Percentiles rank a stretch among this genome's conserved stretches.
Evolutionary conservation across 163 green algal genomes (phyloP).

Genomic region (Coccomyxa subellipsoidea): DNA sequence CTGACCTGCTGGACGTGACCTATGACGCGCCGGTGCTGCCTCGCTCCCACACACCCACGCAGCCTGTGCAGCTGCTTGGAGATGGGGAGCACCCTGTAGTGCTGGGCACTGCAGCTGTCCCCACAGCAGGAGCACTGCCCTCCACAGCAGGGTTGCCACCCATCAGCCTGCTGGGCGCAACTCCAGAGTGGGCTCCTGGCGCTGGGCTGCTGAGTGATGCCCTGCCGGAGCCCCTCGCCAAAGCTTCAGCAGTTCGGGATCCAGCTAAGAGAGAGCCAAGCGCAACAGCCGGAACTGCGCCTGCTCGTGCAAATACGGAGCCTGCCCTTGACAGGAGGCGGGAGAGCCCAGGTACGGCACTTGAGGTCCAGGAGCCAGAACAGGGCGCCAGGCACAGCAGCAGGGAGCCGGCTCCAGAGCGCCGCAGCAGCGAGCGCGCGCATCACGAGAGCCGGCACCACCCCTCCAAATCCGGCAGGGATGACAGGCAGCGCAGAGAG

Average conservation of each 20-base stretch:
- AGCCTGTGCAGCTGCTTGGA: background rate
- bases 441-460: background rate
- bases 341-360: background rate
- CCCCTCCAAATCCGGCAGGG: background rate
- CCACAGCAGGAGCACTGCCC: background rate
- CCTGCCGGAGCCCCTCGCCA: no score
- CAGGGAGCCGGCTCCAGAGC: background rate
- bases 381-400: background rate
- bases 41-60: background rate
- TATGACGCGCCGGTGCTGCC: background rate
- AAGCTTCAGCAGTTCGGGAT: no score
- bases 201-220: no score
- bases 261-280: no score
- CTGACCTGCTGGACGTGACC: background rate
- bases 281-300: no score
- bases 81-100: background rate
- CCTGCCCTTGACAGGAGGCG: no score
- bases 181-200: background rate
- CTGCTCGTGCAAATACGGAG: no score
- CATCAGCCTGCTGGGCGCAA: background rate
- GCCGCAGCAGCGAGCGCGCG: background rate
- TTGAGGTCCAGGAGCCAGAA: background rate
- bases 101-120: no score
- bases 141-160: background rate
- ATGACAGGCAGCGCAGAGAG: background rate